Percentiles rank a stretch among this genome's conserved stretches.
Conservation (phyloP, 2,329 filamentous ascomycete species). For the Hypoxylon sp. region DNA sequence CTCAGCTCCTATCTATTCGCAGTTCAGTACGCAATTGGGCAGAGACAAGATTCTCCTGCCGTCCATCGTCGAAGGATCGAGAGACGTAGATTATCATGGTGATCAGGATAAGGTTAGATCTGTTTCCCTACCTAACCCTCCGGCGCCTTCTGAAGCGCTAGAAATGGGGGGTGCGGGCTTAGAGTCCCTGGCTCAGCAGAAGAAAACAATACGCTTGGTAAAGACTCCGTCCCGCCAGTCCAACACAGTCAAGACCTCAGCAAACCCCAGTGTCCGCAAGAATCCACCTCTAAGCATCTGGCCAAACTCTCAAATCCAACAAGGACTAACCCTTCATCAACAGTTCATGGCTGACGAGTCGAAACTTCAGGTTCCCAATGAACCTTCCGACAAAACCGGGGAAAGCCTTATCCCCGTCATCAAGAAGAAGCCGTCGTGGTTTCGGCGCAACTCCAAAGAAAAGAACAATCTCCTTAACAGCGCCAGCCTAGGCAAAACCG, state of each 20-base stretch:
- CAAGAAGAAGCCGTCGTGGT: constrained; percentile 68
- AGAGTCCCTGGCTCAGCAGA: constrained; percentile 62
- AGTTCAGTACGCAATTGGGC: constrained; percentile 56
- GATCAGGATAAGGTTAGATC: constrained; percentile 58
- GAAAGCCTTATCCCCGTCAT: constrained; percentile 47
- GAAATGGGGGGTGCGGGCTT: constrained; percentile 57
- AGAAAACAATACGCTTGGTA: constrained; percentile 70
- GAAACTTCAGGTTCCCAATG: constrained; percentile 31
- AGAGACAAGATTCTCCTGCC: constrained; percentile 60
- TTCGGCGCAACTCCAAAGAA: constrained; percentile 64
- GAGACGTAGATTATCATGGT: constrained; percentile 47
- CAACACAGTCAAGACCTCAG: constrained; percentile 56
- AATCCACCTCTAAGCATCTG: constrained; percentile 49
- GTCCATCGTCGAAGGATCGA: constrained; percentile 62
- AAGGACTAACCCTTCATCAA: constrained; percentile 49
- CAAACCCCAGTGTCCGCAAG: constrained; percentile 61
- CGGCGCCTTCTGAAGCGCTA: constrained; percentile 27
- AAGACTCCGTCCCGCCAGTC: constrained; percentile 60
- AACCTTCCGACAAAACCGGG: constrained; percentile 42
- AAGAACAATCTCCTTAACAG: constrained; percentile 45
- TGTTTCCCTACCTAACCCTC: constrained; percentile 58
- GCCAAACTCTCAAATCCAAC: constrained; percentile 24
- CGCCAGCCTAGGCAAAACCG: constrained; percentile 37
- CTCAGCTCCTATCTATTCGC: constrained; percentile 66
- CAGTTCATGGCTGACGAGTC: constrained; percentile 49